A percentile compares a stretch with the other conserved stretches of the same genome.
Evolutionary conservation across 2,329 filamentous ascomycete genomes (phyloP).

Genomic region (Nigrograna mackinnonii): DNA sequence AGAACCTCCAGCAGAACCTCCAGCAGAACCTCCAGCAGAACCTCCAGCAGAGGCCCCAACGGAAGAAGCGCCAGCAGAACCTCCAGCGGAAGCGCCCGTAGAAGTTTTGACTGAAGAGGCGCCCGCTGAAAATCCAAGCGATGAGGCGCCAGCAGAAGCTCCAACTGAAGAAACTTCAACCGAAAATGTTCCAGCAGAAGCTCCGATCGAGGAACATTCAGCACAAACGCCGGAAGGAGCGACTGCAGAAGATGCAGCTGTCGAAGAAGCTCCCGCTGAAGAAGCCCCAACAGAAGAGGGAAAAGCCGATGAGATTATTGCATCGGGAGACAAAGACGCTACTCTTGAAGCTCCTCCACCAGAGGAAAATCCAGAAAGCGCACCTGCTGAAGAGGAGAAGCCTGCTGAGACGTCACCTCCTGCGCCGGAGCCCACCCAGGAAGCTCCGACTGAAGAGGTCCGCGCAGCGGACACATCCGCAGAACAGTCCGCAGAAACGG

Average conservation of each 20-base stretch:
- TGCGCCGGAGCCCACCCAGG: too few species aligned
- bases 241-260: constrained; percentile 1
- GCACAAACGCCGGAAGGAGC: background rate
- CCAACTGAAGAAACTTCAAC: background rate
- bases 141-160: background rate
- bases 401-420: too few species aligned
- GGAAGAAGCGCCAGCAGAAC: background rate
- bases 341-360: background rate
- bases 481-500: background rate
- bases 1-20: constrained; percentile 1
- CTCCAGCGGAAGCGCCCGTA: background rate
- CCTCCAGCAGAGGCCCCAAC: background rate
- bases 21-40: background rate
- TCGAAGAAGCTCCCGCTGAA: constrained; percentile 4
- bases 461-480: too few species aligned
- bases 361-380: background rate
- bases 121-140: background rate
- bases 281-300: background rate
- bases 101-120: background rate
- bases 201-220: background rate
- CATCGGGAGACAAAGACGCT: background rate
- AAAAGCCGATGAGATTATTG: too few species aligned
- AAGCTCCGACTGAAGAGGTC: too few species aligned
- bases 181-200: background rate
- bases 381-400: background rate